Conservation (phyloP, 2,329 filamentous ascomycete genomes). For the Verticillium isaacii region DNA sequence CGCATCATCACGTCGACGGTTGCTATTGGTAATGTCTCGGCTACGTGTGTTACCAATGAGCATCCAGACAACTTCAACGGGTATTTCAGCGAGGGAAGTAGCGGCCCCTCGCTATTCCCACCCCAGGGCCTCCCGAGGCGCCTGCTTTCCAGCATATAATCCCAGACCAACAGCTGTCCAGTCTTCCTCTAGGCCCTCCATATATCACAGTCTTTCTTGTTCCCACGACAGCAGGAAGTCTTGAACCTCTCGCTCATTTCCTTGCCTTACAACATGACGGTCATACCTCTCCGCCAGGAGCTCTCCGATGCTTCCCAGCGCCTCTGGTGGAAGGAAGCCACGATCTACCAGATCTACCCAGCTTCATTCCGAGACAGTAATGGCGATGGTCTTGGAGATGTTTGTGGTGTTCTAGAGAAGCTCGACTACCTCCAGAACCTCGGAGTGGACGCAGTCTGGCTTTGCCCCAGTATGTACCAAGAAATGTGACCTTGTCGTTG, state of each 20-base stretch:
- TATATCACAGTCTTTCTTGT: background rate
- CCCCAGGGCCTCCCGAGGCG: background rate
- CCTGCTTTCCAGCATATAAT: background rate
- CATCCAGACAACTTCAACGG: background rate
- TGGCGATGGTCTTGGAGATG: constrained; percentile 49
- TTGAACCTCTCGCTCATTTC: background rate
- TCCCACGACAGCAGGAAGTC: background rate
- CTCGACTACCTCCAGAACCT: constrained; percentile 51
- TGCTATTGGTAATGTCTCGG: background rate
- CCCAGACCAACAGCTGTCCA: background rate
- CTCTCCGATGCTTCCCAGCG: constrained; percentile 9
- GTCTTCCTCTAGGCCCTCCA: background rate
- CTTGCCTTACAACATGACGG: background rate
- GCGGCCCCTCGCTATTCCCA: background rate
- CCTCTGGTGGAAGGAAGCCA: constrained; percentile 56
- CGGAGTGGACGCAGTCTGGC: constrained; percentile 56
- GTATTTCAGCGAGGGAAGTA: background rate
- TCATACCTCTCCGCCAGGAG: background rate
- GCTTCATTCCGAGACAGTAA: constrained; percentile 56
- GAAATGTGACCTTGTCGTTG: background rate
- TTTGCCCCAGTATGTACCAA: constrained; percentile 29
- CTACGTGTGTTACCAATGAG: background rate
- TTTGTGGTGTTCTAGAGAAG: constrained; percentile 51
- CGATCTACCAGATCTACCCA: constrained; percentile 58
- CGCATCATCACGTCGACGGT: background rate